Evolutionary conservation across 768 basidiomycete genomes (phyloP).

Genomic region (Hypsizygus marmoreus): DNA sequence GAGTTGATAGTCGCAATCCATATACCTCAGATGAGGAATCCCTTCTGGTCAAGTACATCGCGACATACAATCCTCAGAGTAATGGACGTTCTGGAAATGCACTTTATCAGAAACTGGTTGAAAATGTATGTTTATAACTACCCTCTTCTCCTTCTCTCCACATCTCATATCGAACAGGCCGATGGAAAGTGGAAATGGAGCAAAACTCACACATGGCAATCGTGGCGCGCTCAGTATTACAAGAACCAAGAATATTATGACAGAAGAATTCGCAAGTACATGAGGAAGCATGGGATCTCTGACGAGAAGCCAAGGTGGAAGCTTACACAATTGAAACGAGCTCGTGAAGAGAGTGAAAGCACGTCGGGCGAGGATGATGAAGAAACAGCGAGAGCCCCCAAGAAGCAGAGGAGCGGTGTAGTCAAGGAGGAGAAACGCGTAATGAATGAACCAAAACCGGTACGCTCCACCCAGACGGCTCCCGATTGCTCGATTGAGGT

Average conservation of each 20-base stretch:
- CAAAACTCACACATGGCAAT: constrained; percentile 53
- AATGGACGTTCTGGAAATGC: constrained; percentile 47
- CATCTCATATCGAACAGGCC: constrained; percentile 28
- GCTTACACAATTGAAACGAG: not conserved
- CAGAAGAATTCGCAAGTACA: constrained; percentile 39
- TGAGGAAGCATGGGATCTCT: constrained; percentile 28
- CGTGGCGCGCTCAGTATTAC: constrained; percentile 65
- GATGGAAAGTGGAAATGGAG: constrained; percentile 52
- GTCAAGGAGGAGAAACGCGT: constrained; percentile 9
- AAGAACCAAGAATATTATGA: constrained; percentile 47
- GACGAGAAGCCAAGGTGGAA: constrained; percentile 10
- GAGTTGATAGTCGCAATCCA: constrained; percentile 20
- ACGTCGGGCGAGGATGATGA: not conserved
- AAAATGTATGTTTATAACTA: constrained; percentile 49
- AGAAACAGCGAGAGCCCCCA: not conserved
- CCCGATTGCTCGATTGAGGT: not conserved
- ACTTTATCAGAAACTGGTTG: constrained; percentile 43
- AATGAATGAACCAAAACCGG: constrained; percentile 7
- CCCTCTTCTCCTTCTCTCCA: not conserved
- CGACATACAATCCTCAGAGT: constrained; percentile 42
- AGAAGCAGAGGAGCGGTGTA: constrained; percentile 14
- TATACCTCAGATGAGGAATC: constrained; percentile 45
- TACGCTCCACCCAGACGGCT: no score
- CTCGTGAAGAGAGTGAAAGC: not conserved
- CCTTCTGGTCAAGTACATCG: constrained; percentile 48